These are phyloP conservation scores for Penicillium sp. DNA, from an alignment of 2,329 filamentous ascomycete genomes.

Conservation along the genomic window DNA sequence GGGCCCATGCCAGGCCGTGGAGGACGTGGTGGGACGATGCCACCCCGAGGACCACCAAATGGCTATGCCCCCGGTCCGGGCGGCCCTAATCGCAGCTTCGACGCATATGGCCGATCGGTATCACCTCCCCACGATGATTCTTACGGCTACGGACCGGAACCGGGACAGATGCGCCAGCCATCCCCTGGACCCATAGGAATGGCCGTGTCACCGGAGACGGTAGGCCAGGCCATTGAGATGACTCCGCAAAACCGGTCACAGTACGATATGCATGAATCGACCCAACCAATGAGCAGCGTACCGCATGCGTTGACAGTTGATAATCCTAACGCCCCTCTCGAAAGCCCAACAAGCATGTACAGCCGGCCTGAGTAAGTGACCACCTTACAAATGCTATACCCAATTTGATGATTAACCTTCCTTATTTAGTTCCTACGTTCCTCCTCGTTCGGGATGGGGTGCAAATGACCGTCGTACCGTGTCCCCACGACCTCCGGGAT, in stretches of 20 bases:
- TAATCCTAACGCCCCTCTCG: constrained; percentile 34
- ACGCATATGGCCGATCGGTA: constrained; percentile 37
- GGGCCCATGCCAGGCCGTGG: constrained; percentile 36
- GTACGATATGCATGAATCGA: constrained; percentile 20
- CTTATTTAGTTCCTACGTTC: constrained; percentile 38
- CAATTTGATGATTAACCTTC: constrained; percentile 16
- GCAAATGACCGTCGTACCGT: constrained; percentile 17
- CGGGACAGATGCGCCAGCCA: constrained; percentile 25
- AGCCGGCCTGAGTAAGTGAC: constrained; percentile 68
- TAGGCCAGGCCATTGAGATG: constrained; percentile 76
- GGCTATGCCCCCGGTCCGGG: constrained; percentile 47
- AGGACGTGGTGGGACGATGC: constrained; percentile 45
- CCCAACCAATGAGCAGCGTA: constrained; percentile 36
- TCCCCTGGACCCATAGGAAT: constrained; percentile 37
- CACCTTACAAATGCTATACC: background rate
- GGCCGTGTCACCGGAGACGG: constrained; percentile 37
- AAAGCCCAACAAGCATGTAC: constrained; percentile 71
- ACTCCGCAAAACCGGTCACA: constrained; percentile 61
- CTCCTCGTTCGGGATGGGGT: constrained; percentile 48
- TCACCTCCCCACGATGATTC: constrained; percentile 28
- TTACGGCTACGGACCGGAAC: constrained; percentile 22
- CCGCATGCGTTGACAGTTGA: constrained; percentile 31
- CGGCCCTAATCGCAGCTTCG: constrained; percentile 34
- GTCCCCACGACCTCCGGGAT: constrained; percentile 14
- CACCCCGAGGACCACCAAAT: constrained; percentile 38